These are phyloP conservation scores for Helminthosporium solani DNA, from an alignment of 2,329 filamentous ascomycete genomes.

Conservation along the genomic window DNA sequence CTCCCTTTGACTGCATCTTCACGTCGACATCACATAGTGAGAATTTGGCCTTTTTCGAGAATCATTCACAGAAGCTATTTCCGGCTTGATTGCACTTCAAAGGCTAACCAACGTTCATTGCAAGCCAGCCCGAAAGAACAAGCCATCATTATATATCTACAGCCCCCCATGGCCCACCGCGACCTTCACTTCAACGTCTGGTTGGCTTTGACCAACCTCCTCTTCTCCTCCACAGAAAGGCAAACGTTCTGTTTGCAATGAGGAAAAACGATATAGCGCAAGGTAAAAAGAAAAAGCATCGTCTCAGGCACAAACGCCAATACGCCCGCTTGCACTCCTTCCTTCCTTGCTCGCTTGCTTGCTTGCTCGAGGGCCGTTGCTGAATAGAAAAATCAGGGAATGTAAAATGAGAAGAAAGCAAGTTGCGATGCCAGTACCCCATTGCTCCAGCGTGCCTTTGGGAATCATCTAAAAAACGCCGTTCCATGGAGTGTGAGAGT, in stretches of 20 bases:
- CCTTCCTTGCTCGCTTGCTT: background rate
- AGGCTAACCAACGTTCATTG: constrained; percentile 2
- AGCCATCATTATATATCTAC: constrained; percentile 14
- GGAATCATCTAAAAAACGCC: constrained; percentile 18
- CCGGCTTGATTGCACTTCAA: background rate
- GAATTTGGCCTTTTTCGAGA: no score
- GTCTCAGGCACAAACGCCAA: background rate
- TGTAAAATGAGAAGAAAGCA: constrained; percentile 7
- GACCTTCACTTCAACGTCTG: background rate
- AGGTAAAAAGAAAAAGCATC: constrained; percentile 1
- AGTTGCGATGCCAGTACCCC: constrained; percentile 2
- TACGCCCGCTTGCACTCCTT: background rate
- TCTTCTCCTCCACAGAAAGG: background rate
- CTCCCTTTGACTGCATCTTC: no score
- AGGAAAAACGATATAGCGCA: constrained; percentile 9
- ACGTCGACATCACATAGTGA: no score
- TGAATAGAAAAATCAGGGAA: constrained; percentile 9
- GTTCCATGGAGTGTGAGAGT: constrained; percentile 18
- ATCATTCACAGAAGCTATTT: no score
- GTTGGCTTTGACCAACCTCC: background rate
- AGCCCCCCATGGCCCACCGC: background rate
- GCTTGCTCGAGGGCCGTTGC: background rate
- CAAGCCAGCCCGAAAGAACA: background rate
- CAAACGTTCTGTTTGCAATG: background rate
- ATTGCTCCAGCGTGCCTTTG: background rate